Evolutionary conservation across 768 basidiomycete species (phyloP).

Genomic region (Naganishia friedmannii): DNA sequence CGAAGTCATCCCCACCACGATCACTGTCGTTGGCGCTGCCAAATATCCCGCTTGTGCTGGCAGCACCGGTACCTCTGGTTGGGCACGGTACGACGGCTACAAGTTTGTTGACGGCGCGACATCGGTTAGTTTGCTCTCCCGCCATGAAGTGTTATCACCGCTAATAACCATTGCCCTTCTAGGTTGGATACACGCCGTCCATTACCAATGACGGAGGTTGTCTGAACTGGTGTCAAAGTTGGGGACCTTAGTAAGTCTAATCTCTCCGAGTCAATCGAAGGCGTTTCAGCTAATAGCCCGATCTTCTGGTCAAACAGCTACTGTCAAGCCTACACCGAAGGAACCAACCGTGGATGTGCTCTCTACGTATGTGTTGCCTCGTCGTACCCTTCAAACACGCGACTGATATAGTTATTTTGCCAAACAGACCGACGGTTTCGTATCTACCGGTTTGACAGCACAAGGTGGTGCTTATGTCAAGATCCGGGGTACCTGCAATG

Average conservation of each 20-base stretch:
- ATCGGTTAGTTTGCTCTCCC: not conserved
- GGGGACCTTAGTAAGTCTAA: not conserved
- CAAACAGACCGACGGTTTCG: not conserved
- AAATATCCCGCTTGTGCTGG: conserved; percentile 1
- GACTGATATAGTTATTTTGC: not conserved
- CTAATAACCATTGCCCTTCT: not conserved
- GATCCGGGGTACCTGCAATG: not conserved
- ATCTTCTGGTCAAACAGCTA: not conserved
- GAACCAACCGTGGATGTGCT: conserved; percentile 4
- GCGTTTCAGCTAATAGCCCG: not conserved
- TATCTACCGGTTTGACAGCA: not conserved
- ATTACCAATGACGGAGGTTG: not conserved
- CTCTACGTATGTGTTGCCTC: not conserved
- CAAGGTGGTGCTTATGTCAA: not conserved
- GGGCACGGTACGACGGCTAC: not conserved
- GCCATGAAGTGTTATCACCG: no score
- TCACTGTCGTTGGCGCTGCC: not conserved
- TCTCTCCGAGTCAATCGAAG: not conserved
- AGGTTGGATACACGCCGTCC: not conserved
- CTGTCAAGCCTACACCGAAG: not conserved
- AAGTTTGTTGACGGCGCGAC: not conserved
- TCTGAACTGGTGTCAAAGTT: not conserved
- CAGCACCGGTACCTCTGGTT: not conserved
- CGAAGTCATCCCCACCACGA: no score
- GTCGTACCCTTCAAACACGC: not conserved